phyloP scores from a whole-genome alignment of 805 yeast species.

The Ogataea nitratoaversa region DNA sequence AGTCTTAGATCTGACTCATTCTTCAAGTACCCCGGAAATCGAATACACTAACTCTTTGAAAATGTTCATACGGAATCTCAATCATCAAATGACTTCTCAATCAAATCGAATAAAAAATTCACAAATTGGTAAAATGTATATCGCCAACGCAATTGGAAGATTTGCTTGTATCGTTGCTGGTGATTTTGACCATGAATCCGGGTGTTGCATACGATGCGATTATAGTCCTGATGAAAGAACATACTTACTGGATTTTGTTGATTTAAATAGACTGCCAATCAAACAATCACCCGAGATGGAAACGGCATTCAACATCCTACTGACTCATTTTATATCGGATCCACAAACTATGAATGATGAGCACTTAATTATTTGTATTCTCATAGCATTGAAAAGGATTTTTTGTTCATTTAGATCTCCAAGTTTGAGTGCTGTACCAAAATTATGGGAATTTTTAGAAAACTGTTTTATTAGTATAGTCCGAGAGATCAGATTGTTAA shows the following conservation, averaged over 20 bases:
- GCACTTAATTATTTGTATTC: constrained; percentile 37
- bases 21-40: not conserved
- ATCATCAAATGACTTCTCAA: constrained; percentile 1
- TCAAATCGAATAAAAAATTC: constrained; percentile 2
- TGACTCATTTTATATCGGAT: constrained; percentile 22
- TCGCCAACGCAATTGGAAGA: constrained; percentile 38
- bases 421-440: constrained; percentile 22
- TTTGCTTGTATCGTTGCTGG: constrained; percentile 39
- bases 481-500: constrained; percentile 53
- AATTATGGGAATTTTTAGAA: constrained; percentile 38
- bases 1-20: constrained; percentile 15
- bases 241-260: constrained; percentile 17
- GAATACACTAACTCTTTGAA: constrained; percentile 7
- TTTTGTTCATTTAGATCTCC: constrained; percentile 54
- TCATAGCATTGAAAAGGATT: constrained; percentile 43
- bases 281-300: constrained; percentile 14
- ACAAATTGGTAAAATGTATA: constrained; percentile 19
- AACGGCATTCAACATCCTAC: constrained; percentile 25
- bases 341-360: constrained; percentile 15
- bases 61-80: constrained; percentile 2
- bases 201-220: constrained; percentile 39
- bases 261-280: constrained; percentile 29
- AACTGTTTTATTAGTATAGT: constrained; percentile 37
- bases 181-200: constrained; percentile 31
- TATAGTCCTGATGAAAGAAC: constrained; percentile 7